A percentile compares a stretch with the other conserved stretches of the same genome.
These are phyloP conservation scores for Erodium moschatum DNA, from an alignment of 441 rosid genomes.

Conservation along the genomic window DNA sequence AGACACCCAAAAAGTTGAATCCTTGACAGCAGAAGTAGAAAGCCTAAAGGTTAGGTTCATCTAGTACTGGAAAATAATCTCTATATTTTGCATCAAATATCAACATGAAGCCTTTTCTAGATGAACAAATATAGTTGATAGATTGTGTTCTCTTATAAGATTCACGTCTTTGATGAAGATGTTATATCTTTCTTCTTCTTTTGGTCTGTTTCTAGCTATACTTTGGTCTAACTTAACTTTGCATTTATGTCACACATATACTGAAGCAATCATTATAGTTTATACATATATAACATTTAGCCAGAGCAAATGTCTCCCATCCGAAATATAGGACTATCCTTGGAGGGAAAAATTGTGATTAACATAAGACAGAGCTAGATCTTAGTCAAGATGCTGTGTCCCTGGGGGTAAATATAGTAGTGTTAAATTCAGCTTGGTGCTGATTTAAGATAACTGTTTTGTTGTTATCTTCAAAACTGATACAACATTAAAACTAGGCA, in stretches of 20 bases:
- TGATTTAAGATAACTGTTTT: background rate
- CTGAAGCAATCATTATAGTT: no score
- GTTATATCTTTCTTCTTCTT: no score
- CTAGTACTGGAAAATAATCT: background rate
- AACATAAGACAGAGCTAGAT: background rate
- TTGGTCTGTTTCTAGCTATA: no score
- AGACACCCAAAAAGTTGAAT: conserved; percentile 72
- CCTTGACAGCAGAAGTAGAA: conserved; percentile 68
- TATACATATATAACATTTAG: background rate
- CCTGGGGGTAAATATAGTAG: background rate
- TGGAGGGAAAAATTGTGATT: background rate
- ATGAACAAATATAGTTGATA: background rate
- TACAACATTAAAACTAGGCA: background rate
- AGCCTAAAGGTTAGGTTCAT: conserved; percentile 28
- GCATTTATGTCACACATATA: no score
- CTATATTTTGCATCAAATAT: background rate
- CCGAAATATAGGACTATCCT: background rate
- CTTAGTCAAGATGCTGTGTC: background rate
- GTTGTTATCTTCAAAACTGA: background rate
- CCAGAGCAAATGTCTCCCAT: background rate
- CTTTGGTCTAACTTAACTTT: no score
- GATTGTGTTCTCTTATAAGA: background rate
- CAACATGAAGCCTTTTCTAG: conserved; percentile 2
- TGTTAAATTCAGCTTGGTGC: background rate
- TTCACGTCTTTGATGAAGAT: background rate